phyloP scores from a whole-genome alignment of 2,329 filamentous ascomycete species.

The Rachicladosporium sp. region DNA sequence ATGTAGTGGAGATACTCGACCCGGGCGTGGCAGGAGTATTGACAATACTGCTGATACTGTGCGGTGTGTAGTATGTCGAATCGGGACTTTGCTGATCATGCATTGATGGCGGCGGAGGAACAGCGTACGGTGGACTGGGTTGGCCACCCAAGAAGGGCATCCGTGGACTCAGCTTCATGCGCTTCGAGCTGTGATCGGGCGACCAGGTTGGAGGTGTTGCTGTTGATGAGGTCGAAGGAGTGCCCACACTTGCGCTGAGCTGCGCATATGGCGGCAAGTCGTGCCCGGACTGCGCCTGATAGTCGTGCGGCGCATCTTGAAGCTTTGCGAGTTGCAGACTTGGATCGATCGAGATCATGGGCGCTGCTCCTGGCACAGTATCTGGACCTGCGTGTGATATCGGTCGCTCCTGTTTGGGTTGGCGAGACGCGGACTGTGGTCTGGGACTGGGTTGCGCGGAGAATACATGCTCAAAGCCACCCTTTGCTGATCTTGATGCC shows the following conservation, averaged over 20 bases:
- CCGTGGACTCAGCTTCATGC: slow-evolving; percentile 20
- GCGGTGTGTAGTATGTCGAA: slow-evolving; percentile 22
- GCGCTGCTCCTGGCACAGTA: no score
- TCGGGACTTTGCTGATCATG: slow-evolving; percentile 28
- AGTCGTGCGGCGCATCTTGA: no score
- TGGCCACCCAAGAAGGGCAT: slow-evolving; percentile 8
- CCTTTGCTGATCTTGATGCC: slow-evolving; percentile 4
- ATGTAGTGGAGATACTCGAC: slow-evolving; percentile 20
- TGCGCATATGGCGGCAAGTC: no score
- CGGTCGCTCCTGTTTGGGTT: no score
- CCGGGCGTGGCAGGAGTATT: slow-evolving; percentile 33
- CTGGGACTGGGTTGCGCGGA: slow-evolving; percentile 14
- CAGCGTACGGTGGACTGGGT: slow-evolving; percentile 15
- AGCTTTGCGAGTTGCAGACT: no score
- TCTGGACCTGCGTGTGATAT: no score
- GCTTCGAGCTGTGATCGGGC: slow-evolving; percentile 26
- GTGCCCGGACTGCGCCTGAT: no score
- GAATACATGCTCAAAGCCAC: slow-evolving; percentile 20
- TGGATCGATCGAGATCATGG: no score
- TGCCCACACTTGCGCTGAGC: no score
- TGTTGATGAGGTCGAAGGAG: no score
- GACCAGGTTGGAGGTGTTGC: slow-evolving; percentile 14
- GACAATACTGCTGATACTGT: slow-evolving; percentile 28
- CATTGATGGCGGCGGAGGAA: slow-evolving; percentile 13
- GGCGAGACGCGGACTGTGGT: no score